A percentile compares a stretch with the other conserved stretches of the same genome.
phyloP scores from a whole-genome alignment of 2,329 filamentous ascomycete genomes.

The Cytospora mali region DNA sequence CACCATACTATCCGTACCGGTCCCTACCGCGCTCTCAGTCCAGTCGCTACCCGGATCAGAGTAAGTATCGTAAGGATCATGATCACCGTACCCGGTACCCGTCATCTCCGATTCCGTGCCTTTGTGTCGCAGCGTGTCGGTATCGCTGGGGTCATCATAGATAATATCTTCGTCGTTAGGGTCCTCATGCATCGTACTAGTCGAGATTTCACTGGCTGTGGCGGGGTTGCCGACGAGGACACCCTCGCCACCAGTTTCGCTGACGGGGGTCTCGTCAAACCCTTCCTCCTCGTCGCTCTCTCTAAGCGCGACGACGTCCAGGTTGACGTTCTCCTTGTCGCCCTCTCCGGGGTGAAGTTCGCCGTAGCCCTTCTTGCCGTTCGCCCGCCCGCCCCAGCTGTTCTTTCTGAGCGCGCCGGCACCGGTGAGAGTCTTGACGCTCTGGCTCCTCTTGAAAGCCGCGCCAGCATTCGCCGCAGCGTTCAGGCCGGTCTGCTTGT shows the following conservation, averaged over 20 bases:
- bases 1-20: conserved; percentile 30
- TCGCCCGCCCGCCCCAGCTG: conserved; percentile 64
- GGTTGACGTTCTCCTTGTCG: conserved; percentile 40
- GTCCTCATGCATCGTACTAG: conserved; percentile 20
- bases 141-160: conserved; percentile 50
- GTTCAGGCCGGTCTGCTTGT: conserved; percentile 56
- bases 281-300: conserved; percentile 67
- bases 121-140: conserved; percentile 51
- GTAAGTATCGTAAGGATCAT: conserved; percentile 32
- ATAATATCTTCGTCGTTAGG: conserved; percentile 12
- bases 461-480: conserved; percentile 49
- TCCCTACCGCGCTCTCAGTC: conserved; percentile 47
- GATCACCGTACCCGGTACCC: conserved; percentile 29
- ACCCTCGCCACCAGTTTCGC: conserved; percentile 33
- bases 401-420: conserved; percentile 61
- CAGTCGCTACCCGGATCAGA: conserved; percentile 50
- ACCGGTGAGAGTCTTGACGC: conserved; percentile 65
- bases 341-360: conserved; percentile 63
- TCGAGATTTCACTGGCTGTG: conserved; percentile 22
- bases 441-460: conserved; percentile 76
- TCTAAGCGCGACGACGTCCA: conserved; percentile 41
- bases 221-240: conserved; percentile 28
- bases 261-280: conserved; percentile 34
- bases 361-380: conserved; percentile 49
- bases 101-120: conserved; percentile 14